Conservation (phyloP, 2,329 filamentous ascomycete genomes). For the Penicillium sp. region DNA sequence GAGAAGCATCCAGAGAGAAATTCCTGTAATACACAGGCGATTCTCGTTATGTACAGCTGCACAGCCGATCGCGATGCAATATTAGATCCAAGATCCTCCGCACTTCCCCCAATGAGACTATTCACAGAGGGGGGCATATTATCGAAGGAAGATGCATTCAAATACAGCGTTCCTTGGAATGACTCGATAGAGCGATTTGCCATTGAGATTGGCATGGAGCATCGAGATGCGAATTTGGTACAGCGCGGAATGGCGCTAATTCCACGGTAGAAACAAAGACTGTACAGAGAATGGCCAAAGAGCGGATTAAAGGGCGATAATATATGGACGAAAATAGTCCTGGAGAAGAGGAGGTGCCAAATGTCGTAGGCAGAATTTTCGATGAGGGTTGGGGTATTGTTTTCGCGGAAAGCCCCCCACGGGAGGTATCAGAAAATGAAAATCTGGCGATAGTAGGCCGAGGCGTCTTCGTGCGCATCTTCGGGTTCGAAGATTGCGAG, state of each 20-base stretch:
- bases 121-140: slow-evolving; percentile 3
- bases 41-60: slow-evolving; percentile 37
- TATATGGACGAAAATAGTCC: slow-evolving; percentile 8
- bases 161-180: slow-evolving; percentile 14
- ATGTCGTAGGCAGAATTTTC: slow-evolving; percentile 3
- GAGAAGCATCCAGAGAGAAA: slow-evolving; percentile 13
- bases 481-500: slow-evolving; percentile 5
- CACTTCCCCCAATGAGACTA: slow-evolving; percentile 3
- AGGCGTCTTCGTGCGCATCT: slow-evolving; percentile 6
- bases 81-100: slow-evolving; percentile 10
- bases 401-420: background rate
- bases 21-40: slow-evolving; percentile 14
- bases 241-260: slow-evolving; percentile 23
- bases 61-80: slow-evolving; percentile 21
- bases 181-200: slow-evolving; percentile 13
- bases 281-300: slow-evolving; percentile 33
- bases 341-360: slow-evolving; percentile 12
- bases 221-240: slow-evolving; percentile 30
- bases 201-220: slow-evolving; percentile 19
- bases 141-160: slow-evolving; percentile 9
- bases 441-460: slow-evolving; percentile 5
- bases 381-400: slow-evolving; percentile 6
- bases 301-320: slow-evolving; percentile 35
- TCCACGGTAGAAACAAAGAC: slow-evolving; percentile 21
- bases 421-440: background rate